phyloP scores from a whole-genome alignment of 441 rosid genomes.

The Euphorbia schlechtendalii region DNA sequence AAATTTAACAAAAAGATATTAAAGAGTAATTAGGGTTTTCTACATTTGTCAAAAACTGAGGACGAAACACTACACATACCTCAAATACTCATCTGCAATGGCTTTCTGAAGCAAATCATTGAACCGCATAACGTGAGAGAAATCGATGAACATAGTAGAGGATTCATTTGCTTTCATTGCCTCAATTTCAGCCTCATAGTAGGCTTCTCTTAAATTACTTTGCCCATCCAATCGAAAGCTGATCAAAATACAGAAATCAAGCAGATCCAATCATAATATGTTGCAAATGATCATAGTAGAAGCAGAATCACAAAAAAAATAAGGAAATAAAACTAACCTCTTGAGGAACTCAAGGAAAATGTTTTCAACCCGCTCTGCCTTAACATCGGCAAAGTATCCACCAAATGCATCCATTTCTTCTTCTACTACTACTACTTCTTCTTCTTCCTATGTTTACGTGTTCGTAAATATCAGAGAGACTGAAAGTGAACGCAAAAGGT shows the following conservation, averaged over 20 bases:
- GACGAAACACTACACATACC: conserved; percentile 27
- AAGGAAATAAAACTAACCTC: too few relatives aligned
- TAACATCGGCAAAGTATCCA: conserved; percentile 61
- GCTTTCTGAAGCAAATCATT: conserved; percentile 80
- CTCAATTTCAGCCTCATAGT: conserved; percentile 72
- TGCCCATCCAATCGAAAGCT: conserved; percentile 53
- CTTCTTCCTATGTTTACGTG: not conserved
- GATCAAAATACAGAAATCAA: conserved; percentile 12
- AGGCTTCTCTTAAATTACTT: conserved; percentile 35
- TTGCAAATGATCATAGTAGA: not conserved
- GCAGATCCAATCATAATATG: not conserved
- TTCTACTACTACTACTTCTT: not conserved
- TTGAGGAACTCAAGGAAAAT: conserved; percentile 79
- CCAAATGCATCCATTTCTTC: conserved; percentile 68
- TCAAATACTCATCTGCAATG: conserved; percentile 71
- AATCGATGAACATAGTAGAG: conserved; percentile 78
- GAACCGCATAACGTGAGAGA: conserved; percentile 77
- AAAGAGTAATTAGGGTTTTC: not conserved
- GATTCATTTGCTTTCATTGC: conserved; percentile 68
- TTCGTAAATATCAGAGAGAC: not conserved
- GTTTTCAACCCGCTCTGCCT: conserved; percentile 83
- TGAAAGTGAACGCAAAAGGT: not conserved
- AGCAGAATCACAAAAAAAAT: not conserved
- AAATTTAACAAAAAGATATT: not conserved
- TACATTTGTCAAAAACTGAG: not conserved